Evolutionary conservation across 1,139 yeast genomes (phyloP).

Genomic region (Saccharomyces hybrid): DNA sequence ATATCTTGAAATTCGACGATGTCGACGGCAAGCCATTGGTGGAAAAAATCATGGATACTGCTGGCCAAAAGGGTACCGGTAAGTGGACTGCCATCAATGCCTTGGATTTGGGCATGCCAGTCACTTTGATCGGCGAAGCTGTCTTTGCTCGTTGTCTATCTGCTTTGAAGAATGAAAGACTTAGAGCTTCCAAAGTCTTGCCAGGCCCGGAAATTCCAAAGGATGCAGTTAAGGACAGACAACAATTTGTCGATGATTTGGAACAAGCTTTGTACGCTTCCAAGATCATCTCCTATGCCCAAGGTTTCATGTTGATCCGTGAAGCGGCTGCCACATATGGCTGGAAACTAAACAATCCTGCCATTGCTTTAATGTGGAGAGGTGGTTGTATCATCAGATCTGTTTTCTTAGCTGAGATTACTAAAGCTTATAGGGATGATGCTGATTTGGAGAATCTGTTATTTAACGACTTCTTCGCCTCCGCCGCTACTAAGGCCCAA

Average conservation of each 20-base stretch:
- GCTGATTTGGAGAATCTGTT: conserved; percentile 91
- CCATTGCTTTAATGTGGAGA: conserved; percentile 99
- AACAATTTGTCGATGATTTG: conserved; percentile 81
- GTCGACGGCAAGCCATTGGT: conserved; percentile 86
- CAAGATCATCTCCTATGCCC: conserved; percentile 92
- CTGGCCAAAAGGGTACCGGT: conserved; percentile 99
- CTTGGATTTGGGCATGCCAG: conserved; percentile 96
- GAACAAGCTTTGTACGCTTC: conserved; percentile 61
- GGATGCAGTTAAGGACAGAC: conserved; percentile 61
- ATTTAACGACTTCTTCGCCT: conserved; percentile 89
- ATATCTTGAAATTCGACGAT: conserved; percentile 81
- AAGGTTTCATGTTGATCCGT: conserved; percentile 98
- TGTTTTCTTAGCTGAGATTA: conserved; percentile 94
- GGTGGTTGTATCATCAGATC: conserved; percentile 99
- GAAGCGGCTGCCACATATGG: conserved; percentile 96
- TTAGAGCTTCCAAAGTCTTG: conserved; percentile 68
- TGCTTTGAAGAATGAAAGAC: conserved; percentile 86
- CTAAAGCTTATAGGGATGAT: conserved; percentile 88
- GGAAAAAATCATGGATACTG: conserved; percentile 92
- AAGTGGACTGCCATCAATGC: conserved; percentile 99
- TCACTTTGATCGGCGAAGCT: conserved; percentile 96
- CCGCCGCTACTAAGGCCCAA: conserved; percentile 91
- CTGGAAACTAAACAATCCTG: conserved; percentile 97
- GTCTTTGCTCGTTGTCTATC: conserved; percentile 95
- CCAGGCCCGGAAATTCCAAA: conserved; percentile 65